A percentile compares a stretch with the other conserved stretches of the same genome.
Conservation (phyloP, 2,329 filamentous ascomycete species). For the Nemania serpens region DNA sequence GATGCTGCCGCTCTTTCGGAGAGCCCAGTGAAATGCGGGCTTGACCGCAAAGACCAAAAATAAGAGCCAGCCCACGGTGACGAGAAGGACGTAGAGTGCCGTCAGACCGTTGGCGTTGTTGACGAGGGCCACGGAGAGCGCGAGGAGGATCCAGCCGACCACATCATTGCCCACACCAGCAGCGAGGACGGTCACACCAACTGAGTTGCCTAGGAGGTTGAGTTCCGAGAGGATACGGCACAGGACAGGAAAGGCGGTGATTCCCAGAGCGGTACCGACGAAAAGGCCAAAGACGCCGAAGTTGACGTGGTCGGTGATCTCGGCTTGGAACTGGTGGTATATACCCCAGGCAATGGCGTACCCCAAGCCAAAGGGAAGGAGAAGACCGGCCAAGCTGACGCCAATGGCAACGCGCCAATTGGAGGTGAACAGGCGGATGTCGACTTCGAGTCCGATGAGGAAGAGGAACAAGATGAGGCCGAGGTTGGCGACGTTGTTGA, state of each 20-base stretch:
- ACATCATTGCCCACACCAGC: slow-evolving; percentile 94
- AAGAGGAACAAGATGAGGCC: slow-evolving; percentile 76
- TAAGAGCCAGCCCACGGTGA: slow-evolving; percentile 73
- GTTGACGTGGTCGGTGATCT: slow-evolving; percentile 38
- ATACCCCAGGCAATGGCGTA: slow-evolving; percentile 72
- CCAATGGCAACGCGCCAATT: slow-evolving; percentile 74
- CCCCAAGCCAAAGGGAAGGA: slow-evolving; percentile 72
- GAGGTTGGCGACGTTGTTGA: slow-evolving; percentile 72
- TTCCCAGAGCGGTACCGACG: slow-evolving; percentile 90
- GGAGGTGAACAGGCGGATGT: slow-evolving; percentile 67
- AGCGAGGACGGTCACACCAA: slow-evolving; percentile 88
- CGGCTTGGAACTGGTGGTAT: slow-evolving; percentile 64
- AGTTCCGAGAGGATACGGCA: slow-evolving; percentile 93
- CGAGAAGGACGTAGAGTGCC: slow-evolving; percentile 82
- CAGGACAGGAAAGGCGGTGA: slow-evolving; percentile 88
- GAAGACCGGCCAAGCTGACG: slow-evolving; percentile 72
- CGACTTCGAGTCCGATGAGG: slow-evolving; percentile 75
- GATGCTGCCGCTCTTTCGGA: slow-evolving; percentile 75
- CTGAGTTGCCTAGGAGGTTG: slow-evolving; percentile 79
- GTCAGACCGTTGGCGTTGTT: slow-evolving; percentile 84
- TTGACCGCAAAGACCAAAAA: slow-evolving; percentile 75
- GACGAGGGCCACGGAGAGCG: slow-evolving; percentile 89
- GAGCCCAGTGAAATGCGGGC: slow-evolving; percentile 74
- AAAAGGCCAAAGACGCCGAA: slow-evolving; percentile 65
- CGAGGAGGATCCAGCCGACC: slow-evolving; percentile 87